Conservation (phyloP, 2,329 filamentous ascomycete species). For the Fusarium robinianum region DNA sequence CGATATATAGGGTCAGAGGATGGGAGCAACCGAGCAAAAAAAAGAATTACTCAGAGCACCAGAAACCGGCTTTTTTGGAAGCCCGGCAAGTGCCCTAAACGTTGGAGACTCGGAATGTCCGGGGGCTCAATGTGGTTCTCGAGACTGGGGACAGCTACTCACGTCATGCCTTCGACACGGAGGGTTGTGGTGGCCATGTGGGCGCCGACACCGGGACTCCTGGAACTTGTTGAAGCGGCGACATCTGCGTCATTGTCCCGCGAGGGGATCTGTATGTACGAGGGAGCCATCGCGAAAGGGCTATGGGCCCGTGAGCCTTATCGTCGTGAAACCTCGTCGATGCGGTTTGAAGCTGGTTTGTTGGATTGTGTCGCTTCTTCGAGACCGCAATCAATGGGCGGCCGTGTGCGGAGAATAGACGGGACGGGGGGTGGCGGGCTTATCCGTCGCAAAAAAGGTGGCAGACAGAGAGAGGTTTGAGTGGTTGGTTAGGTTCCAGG, state of each 20-base stretch:
- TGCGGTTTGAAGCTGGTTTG: constrained; percentile 41
- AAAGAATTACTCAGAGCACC: constrained; percentile 1
- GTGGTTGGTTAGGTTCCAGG: too few relatives aligned
- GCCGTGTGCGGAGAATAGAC: too few relatives aligned
- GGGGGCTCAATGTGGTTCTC: constrained; percentile 17
- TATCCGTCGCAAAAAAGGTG: too few relatives aligned
- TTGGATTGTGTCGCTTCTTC: too few relatives aligned
- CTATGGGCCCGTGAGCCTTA: constrained; percentile 21
- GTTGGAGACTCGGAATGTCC: constrained; percentile 18
- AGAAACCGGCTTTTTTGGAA: neutral
- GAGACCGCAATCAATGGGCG: too few relatives aligned
- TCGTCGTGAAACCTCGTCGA: constrained; percentile 18
- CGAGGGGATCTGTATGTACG: constrained; percentile 53
- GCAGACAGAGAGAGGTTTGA: too few relatives aligned
- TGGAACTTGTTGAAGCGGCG: constrained; percentile 29
- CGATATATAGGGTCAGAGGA: too few relatives aligned
- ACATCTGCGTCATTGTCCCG: constrained; percentile 41
- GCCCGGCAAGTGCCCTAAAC: constrained; percentile 8
- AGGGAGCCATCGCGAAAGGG: constrained; percentile 53
- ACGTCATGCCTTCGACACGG: constrained; percentile 86
- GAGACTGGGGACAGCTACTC: constrained; percentile 44
- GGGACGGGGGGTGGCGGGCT: too few relatives aligned
- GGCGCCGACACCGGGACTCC: constrained; percentile 44
- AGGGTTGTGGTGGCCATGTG: constrained; percentile 90
- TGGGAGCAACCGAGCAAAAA: constrained; percentile 3